Conservation (phyloP, 139 green algal genomes). For the Axilococcus clingmanii region DNA sequence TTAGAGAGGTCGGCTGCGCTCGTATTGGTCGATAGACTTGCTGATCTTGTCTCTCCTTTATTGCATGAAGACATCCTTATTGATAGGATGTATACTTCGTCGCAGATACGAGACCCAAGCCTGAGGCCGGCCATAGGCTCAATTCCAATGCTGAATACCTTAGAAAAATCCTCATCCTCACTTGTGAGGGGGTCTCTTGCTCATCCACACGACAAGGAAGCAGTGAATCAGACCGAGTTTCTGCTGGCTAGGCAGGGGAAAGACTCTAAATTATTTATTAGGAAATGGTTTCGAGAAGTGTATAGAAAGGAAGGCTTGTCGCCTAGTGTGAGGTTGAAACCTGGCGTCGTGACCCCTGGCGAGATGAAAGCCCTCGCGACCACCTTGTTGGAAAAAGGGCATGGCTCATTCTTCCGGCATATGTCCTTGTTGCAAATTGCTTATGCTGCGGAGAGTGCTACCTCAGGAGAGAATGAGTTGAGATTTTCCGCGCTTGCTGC, state of each 20-base stretch:
- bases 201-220: not conserved
- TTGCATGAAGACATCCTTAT: slow-evolving; percentile 33
- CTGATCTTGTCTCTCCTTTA: slow-evolving; percentile 44
- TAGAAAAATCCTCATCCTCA: too few species aligned
- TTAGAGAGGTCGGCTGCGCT: slow-evolving; percentile 20
- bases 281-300: slow-evolving; percentile 53
- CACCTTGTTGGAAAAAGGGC: too few species aligned
- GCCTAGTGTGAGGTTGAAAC: slow-evolving; percentile 10
- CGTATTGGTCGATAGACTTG: slow-evolving; percentile 36
- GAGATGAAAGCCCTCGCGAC: slow-evolving; percentile 44
- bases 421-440: too few species aligned
- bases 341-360: slow-evolving; percentile 10
- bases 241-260: slow-evolving; percentile 26
- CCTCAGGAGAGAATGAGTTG: too few species aligned
- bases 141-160: too few species aligned
- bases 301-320: slow-evolving; percentile 30
- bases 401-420: too few species aligned
- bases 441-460: too few species aligned
- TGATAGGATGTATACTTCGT: slow-evolving; percentile 12
- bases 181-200: not conserved
- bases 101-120: slow-evolving; percentile 1
- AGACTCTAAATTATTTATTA: slow-evolving; percentile 38
- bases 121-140: not conserved
- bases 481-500: too few species aligned
- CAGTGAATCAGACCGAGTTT: slow-evolving; percentile 24